Conservation (phyloP, 768 basidiomycete species). For the Pulveroboletus sp. region DNA sequence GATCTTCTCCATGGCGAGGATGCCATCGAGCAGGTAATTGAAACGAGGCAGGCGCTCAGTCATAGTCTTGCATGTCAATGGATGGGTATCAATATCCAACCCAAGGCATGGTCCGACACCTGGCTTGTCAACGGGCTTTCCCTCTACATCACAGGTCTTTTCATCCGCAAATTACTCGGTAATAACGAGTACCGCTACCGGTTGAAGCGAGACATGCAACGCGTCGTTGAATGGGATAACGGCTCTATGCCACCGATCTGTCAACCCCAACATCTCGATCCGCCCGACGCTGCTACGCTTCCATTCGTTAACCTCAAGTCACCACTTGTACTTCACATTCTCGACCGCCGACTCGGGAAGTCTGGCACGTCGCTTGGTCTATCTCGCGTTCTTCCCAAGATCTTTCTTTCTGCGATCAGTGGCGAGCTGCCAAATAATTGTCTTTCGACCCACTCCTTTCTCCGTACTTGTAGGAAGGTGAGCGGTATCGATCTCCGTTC, state of each 20-base stretch:
- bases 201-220: slow-evolving; percentile 94
- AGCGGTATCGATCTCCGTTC: slow-evolving; percentile 85
- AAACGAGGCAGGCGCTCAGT: slow-evolving; percentile 80
- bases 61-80: slow-evolving; percentile 95
- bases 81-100: slow-evolving; percentile 95
- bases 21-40: slow-evolving; percentile 90
- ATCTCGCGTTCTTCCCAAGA: slow-evolving; percentile 90
- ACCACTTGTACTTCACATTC: slow-evolving; percentile 93
- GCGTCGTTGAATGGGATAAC: slow-evolving; percentile 83
- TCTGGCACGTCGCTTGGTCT: slow-evolving; percentile 93
- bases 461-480: slow-evolving; percentile 89
- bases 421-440: slow-evolving; percentile 85
- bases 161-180: slow-evolving; percentile 82
- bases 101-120: slow-evolving; percentile 87
- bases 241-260: slow-evolving; percentile 92
- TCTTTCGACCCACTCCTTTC: slow-evolving; percentile 86
- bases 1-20: slow-evolving; percentile 87
- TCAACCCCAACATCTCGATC: slow-evolving; percentile 80
- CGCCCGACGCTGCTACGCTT: slow-evolving; percentile 74
- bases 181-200: slow-evolving; percentile 97
- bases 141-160: slow-evolving; percentile 86
- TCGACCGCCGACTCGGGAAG: slow-evolving; percentile 91
- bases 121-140: slow-evolving; percentile 98
- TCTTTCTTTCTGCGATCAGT: slow-evolving; percentile 91
- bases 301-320: slow-evolving; percentile 95